Percentiles rank a stretch among this genome's conserved stretches.
These are phyloP conservation scores for Cenchrus purpureus DNA, from an alignment of 176 grass and related monocot species.

Conservation along the genomic window DNA sequence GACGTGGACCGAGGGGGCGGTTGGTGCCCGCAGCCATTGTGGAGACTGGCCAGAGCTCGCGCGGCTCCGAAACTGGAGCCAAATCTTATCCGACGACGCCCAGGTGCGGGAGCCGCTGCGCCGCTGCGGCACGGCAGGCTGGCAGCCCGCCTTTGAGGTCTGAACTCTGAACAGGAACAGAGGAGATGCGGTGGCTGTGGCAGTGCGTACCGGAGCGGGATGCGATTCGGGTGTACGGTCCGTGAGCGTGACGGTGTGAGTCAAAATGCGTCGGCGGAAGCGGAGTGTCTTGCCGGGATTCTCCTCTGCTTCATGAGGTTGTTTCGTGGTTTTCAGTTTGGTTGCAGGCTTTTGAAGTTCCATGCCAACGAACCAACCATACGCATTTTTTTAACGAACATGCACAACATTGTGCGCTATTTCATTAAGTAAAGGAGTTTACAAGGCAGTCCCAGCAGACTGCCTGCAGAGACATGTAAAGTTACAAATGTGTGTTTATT, in stretches of 20 bases:
- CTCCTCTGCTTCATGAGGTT: not conserved
- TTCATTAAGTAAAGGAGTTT: too few species aligned
- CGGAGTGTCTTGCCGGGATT: not conserved
- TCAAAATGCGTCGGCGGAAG: constrained; percentile 1
- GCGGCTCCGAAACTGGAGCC: not conserved
- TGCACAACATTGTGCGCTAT: too few species aligned
- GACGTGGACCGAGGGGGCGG: not conserved
- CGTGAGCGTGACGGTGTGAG: not conserved
- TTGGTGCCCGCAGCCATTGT: constrained; percentile 28
- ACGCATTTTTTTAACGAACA: too few species aligned
- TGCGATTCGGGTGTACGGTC: constrained; percentile 1
- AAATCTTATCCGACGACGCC: not conserved
- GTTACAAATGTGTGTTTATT: too few species aligned
- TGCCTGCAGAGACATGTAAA: too few species aligned
- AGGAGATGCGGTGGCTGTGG: not conserved
- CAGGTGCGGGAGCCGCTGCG: too few species aligned
- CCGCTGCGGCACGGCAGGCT: not conserved
- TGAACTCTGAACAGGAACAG: not conserved
- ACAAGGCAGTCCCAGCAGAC: too few species aligned
- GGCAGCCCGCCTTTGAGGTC: not conserved
- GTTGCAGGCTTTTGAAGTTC: not conserved
- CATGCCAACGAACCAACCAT: not conserved
- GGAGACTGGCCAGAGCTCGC: not conserved
- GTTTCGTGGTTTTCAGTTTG: not conserved
- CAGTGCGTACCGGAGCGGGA: not conserved